Percentiles rank a stretch among this genome's conserved stretches.
These are phyloP conservation scores for Mortierella sp. DNA, from an alignment of 371 early-diverging fungal genomes.

Conservation along the genomic window DNA sequence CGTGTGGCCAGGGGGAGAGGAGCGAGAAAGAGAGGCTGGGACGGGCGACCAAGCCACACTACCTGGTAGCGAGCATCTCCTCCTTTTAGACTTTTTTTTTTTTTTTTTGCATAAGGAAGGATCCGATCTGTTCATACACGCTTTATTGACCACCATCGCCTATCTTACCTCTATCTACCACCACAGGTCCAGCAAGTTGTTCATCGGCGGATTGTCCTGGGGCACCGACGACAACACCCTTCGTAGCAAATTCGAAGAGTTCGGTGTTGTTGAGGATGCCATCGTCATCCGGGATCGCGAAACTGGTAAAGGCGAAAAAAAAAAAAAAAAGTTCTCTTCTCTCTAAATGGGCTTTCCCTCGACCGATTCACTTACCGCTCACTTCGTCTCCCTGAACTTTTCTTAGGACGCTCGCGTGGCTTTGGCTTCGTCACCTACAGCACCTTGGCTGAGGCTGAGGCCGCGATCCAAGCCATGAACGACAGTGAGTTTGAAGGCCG, in stretches of 20 bases:
- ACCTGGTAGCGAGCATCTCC: no score
- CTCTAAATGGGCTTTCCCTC: conserved; percentile 4
- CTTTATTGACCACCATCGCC: no score
- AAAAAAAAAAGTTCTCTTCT: background rate
- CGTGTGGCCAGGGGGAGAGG: no score
- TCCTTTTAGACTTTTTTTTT: no score
- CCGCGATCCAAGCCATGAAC: conserved; percentile 68
- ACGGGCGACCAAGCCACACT: no score
- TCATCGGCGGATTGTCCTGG: conserved; percentile 78
- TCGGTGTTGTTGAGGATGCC: conserved; percentile 56
- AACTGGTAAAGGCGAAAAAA: conserved; percentile 58
- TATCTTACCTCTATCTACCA: conserved; percentile 16
- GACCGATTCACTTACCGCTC: conserved; percentile 1
- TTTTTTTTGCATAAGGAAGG: no score
- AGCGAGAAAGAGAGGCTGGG: no score
- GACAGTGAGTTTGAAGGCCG: conserved; percentile 74
- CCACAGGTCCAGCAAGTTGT: conserved; percentile 62
- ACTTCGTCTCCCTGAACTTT: conserved; percentile 8
- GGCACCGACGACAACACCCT: conserved; percentile 65
- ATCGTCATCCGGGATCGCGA: conserved; percentile 62
- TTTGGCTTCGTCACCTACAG: conserved; percentile 83
- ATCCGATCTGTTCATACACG: background rate
- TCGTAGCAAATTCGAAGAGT: conserved; percentile 55
- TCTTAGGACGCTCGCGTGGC: conserved; percentile 74
- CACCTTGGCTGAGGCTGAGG: conserved; percentile 60